Base-by-base conservation (phyloP, 176 grass and related monocot genomes). In the Dactylis glomerata region DNA sequence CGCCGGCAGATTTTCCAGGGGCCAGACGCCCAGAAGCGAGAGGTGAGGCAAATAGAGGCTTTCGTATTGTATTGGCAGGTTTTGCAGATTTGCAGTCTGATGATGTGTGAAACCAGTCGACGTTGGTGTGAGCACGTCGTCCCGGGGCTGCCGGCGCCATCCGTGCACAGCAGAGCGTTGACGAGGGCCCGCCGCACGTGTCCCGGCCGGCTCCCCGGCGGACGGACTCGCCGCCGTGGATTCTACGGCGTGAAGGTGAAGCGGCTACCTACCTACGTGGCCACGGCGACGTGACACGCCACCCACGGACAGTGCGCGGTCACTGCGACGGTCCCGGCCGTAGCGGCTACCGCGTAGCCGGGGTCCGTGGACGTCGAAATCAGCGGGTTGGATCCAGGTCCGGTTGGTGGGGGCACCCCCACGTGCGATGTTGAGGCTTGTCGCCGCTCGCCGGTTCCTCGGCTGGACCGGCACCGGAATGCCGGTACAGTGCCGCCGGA, bases 371-470 rank as follows among this genome's bases (percentile, higher is more conserved):
- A 31, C 79, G 27, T 83, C 79, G 42, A 75, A 44, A 75, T 74
- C 65, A 74, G 65, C 55, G 50, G 72, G 44, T 66, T 34, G 61
- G 89, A 79, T 83, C 68, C 58, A 76, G 85, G 84, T 84, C 81
- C 68, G 89, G 89, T 84, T 56, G 89, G 80, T 76, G 68, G 76
- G 85, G 81, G 57, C 85, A 37, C 7, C 61, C 68, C 80, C 90
- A 92, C 93, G 90, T 86, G 90, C 85, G 86, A 77, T 85, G 82
- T 76, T 23, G 82, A 85, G 77, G 8, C 78, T 34, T 89, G 87
- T 76, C 77, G 57, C 50, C 59, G 47, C 47, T 51, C 47, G 50
- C 56, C 32, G 24, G 71, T 10, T 46, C 47, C 10, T 19, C 50
- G 63, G 38, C 51, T 45, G 65, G 37, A 55, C 8, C 23, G 10